These are phyloP conservation scores for Suillus alpinus DNA, from an alignment of 768 basidiomycete species.

Conservation along the genomic window DNA sequence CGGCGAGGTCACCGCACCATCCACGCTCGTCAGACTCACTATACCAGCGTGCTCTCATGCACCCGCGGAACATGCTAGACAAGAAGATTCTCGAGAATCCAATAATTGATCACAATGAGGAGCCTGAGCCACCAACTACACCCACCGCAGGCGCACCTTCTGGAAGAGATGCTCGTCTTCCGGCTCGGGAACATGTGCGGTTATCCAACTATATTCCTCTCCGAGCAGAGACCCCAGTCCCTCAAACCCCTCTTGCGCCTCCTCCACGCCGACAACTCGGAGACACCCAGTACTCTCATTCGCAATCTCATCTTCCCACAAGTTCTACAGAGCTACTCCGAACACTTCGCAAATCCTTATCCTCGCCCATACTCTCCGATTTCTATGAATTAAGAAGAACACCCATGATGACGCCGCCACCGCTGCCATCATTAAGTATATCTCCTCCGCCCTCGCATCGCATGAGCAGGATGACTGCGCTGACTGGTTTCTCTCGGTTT, in stretches of 20 bases:
- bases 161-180: conserved; percentile 15
- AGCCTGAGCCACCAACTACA: conserved; percentile 25
- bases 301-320: conserved; percentile 49
- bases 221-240: conserved; percentile 67
- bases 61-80: conserved; percentile 31
- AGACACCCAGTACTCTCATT: conserved; percentile 48
- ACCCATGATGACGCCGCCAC: conserved; percentile 45
- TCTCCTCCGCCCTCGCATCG: conserved; percentile 29
- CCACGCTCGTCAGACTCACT: conserved; percentile 23
- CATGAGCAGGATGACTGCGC: conserved; percentile 21
- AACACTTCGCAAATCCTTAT: conserved; percentile 46
- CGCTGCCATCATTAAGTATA: conserved; percentile 33
- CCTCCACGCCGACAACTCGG: conserved; percentile 52
- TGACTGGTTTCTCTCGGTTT: conserved; percentile 22
- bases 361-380: conserved; percentile 53
- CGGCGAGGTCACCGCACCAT: conserved; percentile 29
- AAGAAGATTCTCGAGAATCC: conserved; percentile 46
- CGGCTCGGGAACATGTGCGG: conserved; percentile 32
- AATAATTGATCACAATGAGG: conserved; percentile 33
- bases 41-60: conserved; percentile 14
- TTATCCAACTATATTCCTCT: conserved; percentile 44
- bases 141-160: conserved; percentile 7
- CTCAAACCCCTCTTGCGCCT: conserved; percentile 60
- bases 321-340: conserved; percentile 9
- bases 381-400: conserved; percentile 34